phyloP scores from a whole-genome alignment of 495 filamentous ascomycete genomes.

The Aspergillus panamensis region DNA sequence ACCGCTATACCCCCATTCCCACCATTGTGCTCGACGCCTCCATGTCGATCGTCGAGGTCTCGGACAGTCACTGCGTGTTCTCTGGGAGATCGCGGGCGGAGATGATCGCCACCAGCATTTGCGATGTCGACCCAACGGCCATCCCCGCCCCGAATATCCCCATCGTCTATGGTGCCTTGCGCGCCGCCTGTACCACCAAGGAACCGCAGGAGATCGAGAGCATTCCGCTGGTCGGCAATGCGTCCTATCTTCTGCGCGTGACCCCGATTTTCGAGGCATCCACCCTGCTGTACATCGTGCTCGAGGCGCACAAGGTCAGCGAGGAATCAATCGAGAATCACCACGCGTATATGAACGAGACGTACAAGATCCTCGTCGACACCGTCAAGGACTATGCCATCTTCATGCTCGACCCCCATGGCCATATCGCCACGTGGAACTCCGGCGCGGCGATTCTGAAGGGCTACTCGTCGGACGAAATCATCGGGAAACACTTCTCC shows the following conservation, averaged over 20 bases:
- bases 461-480: constrained; percentile 54
- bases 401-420: constrained; percentile 59
- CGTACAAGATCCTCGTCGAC: constrained; percentile 59
- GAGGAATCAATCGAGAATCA: constrained; percentile 30
- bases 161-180: constrained; percentile 40
- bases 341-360: constrained; percentile 52
- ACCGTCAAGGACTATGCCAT: constrained; percentile 66
- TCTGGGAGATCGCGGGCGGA: constrained; percentile 37
- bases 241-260: constrained; percentile 41
- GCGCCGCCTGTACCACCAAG: constrained; percentile 41
- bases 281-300: constrained; percentile 42
- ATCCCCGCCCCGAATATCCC: constrained; percentile 37
- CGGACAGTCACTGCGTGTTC: constrained; percentile 43
- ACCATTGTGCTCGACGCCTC: constrained; percentile 48
- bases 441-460: constrained; percentile 57
- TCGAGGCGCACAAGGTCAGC: constrained; percentile 43
- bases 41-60: constrained; percentile 46
- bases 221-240: constrained; percentile 24
- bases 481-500: constrained; percentile 62
- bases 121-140: constrained; percentile 33
- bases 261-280: constrained; percentile 50
- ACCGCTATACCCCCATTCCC: constrained; percentile 49
- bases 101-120: constrained; percentile 42
- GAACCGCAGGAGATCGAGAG: constrained; percentile 31
- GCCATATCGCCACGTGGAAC: constrained; percentile 61